Base-by-base conservation (phyloP, 306 rosid genomes). In the Spatholobus suberectus region DNA sequence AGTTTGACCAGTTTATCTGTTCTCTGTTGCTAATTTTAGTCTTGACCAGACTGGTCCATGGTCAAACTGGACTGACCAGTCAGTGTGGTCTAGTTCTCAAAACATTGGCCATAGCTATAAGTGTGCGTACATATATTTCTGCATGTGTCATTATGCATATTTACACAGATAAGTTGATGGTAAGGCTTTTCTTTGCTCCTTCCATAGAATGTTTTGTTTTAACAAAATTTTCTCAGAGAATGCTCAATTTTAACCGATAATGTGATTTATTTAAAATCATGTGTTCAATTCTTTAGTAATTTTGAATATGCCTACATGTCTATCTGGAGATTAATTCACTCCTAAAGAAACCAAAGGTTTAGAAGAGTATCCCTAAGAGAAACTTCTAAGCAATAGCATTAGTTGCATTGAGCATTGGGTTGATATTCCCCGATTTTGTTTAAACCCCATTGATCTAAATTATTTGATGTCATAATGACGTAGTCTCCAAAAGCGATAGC, bases 381-480 rank as follows among this genome's bases (percentile, higher is more conserved):
- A 78, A 35, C 54, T 49, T 78, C 18, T 9, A 47, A 34, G 76
- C 18, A 67, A 52, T 41, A 61, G 71, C 71, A 40, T 70, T 49
- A 8, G 52, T 71, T 69, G 34, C 27, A 27, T 51, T 78, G 66
- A 81, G 18, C 41, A 59, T 34, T 66, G 47, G 55, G 1, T 51
- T 67, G 18, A 52, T 37, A 52, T 34, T 40, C 24, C 52, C 43
- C 23, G 52, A n/a, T n/a, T n/a, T n/a, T n/a, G 51, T 52, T 66
- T 52, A 65, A 47, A 23, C 62, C 29, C 11, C 12, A 51, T 52
- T 40, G 29, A 55, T 52, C 74, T 24, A n/a, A 52, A 63, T 43
- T 52, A 38, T 26, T 65, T 75, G 51, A 65, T 27, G 68, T 57
- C 71, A 51, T 82, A 41, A 74, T 24, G 59, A 74, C 51, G 59